A percentile compares a stretch with the other conserved stretches of the same genome.
Evolutionary conservation across 176 grass and related monocot genomes (phyloP).

Genomic region (Themeda triandra): DNA sequence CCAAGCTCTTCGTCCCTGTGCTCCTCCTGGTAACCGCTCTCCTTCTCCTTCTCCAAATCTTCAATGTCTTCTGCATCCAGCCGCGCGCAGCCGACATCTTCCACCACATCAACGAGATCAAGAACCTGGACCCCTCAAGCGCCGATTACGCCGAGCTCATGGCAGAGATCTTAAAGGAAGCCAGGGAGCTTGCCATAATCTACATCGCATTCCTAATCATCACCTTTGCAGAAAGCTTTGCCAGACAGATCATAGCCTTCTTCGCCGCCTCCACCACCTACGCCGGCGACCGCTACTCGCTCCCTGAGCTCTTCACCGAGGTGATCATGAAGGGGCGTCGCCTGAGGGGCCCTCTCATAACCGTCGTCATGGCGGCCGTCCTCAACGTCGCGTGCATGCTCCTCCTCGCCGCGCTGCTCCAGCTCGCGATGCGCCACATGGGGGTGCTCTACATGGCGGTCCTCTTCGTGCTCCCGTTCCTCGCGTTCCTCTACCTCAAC

Average conservation of each 20-base stretch:
- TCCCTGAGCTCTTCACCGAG: not conserved
- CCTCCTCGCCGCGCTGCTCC: not conserved
- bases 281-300: conserved; percentile 25
- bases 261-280: conserved; percentile 32
- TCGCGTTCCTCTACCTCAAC: conserved; percentile 11
- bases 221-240: not conserved
- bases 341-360: conserved; percentile 2
- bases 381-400: not conserved
- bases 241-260: not conserved
- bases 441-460: not conserved
- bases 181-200: not conserved
- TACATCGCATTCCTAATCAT: not conserved
- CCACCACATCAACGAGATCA: not conserved
- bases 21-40: not conserved
- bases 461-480: not conserved
- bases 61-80: not conserved
- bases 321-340: conserved; percentile 12
- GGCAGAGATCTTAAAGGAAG: not conserved
- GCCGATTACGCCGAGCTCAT: conserved; percentile 10
- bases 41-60: not conserved
- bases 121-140: conserved; percentile 6
- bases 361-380: not conserved
- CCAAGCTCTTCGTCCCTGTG: conserved; percentile 24
- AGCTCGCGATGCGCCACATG: not conserved
- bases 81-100: not conserved